phyloP scores from a whole-genome alignment of 108 stramenopile genomes.

The Nitzschia sp. region DNA sequence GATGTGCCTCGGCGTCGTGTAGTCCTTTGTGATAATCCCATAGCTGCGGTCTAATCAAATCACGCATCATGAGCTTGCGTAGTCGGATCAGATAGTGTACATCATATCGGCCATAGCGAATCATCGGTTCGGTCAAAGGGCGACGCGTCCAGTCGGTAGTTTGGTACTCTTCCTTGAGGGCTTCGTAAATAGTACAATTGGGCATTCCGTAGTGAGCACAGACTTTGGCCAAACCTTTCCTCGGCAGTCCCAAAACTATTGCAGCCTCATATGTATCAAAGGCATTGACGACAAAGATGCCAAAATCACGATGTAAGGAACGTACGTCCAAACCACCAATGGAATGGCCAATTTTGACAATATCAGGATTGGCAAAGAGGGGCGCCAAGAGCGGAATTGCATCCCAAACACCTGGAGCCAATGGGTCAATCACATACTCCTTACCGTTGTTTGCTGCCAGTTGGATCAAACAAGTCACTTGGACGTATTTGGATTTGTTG shows the following conservation, averaged over 20 bases:
- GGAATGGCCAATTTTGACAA: slow-evolving; percentile 95
- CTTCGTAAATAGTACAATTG: slow-evolving; percentile 52
- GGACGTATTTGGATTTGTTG: slow-evolving; percentile 52
- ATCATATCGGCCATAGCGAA: slow-evolving; percentile 87
- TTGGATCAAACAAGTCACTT: slow-evolving; percentile 78
- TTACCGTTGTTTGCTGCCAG: slow-evolving; percentile 56
- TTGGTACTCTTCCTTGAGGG: slow-evolving; percentile 83
- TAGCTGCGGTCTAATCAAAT: slow-evolving; percentile 54
- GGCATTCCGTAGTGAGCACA: slow-evolving; percentile 75
- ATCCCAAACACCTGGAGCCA: slow-evolving; percentile 73
- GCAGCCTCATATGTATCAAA: slow-evolving; percentile 94
- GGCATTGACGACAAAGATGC: slow-evolving; percentile 89
- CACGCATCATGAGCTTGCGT: slow-evolving; percentile 76
- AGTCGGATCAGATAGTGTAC: slow-evolving; percentile 75
- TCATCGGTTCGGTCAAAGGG: slow-evolving; percentile 79
- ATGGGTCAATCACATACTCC: slow-evolving; percentile 83
- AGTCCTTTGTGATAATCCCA: background rate
- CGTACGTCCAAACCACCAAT: slow-evolving; percentile 85
- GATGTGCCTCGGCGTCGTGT: slow-evolving; percentile 14
- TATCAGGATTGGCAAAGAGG: slow-evolving; percentile 80
- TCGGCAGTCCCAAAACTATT: slow-evolving; percentile 32
- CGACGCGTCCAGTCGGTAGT: slow-evolving; percentile 88
- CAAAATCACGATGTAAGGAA: slow-evolving; percentile 93
- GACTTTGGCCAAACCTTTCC: slow-evolving; percentile 54
- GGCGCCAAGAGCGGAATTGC: slow-evolving; percentile 48